Evolutionary conservation across 192 early-diverging fungal genomes (phyloP), one percentile per base, ranked within the genome.

Genomic region (Coemansia sp.): DNA sequence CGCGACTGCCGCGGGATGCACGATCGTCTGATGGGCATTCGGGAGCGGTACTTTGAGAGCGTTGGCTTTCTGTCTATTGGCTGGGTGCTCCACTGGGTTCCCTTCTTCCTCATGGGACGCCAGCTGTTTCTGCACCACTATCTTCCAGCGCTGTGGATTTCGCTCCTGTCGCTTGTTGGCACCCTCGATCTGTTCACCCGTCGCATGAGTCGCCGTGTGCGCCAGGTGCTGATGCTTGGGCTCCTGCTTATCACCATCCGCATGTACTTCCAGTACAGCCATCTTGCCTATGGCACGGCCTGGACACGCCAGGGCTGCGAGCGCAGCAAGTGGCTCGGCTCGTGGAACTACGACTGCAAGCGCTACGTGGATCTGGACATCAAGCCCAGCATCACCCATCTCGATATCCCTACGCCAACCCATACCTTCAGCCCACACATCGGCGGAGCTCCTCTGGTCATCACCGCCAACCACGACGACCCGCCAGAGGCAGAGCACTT

Each of bases 91-190:
- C 95, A 97, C 80, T 96, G 92, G 72, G 43, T 92, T 10, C 93
- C 94, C 16, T 97, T 97, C 77, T 94, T 91, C 79, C 69, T 94
- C 16, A 95, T 97, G 94, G 84, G 81, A 19, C 94, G 94, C 39
- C 92, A 95, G 75, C 83, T 94, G 44, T 96, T 98, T 77, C 76
- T 95, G 44, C 95, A 97, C 72, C 95, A 98, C 70, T 98, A 97
- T 72, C 86, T 96, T n/a, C 95, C 96, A 5, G 90, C 95, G 9
- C 85, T 97, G 11, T 96, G 94, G 82, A 92, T 96, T 75, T 86
- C 88, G 25, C 86, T 96, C 61, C 83, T 98, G 40, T 78, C 88
- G 5, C 58, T 95, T 39, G 89, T 88, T 22, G 85, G 85, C 13
- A 67, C 88, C 4, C 86, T 94, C 68, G 95, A 99, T 75, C 71